These are phyloP conservation scores for Teratosphaeria nubilosa DNA, from an alignment of 2,329 filamentous ascomycete genomes.

Conservation along the genomic window DNA sequence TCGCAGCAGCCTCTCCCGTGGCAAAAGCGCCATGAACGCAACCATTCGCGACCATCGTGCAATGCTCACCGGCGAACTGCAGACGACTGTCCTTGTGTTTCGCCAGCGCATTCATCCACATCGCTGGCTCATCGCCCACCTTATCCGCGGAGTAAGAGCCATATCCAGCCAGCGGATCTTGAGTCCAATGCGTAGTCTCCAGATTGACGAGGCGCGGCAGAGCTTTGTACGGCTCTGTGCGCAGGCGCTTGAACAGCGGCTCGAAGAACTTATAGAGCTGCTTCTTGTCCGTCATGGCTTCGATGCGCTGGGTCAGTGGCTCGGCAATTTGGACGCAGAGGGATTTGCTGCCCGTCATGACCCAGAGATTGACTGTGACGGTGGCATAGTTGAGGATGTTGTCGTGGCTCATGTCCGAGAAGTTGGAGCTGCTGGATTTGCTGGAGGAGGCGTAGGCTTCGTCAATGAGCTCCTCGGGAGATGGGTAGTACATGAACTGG, in stretches of 20 bases:
- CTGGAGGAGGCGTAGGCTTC: constrained; percentile 19
- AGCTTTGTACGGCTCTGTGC: constrained; percentile 35
- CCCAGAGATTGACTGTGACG: constrained; percentile 35
- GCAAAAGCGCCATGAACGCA: constrained; percentile 38
- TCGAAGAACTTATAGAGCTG: constrained; percentile 34
- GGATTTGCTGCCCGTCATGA: constrained; percentile 34
- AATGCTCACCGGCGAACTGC: constrained; percentile 33
- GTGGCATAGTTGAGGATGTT: constrained; percentile 35
- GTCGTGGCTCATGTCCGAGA: constrained; percentile 10
- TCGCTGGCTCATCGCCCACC: constrained; percentile 32
- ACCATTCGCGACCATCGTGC: constrained; percentile 32
- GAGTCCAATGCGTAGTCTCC: constrained; percentile 37
- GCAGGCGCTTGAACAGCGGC: constrained; percentile 34
- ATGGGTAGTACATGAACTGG: constrained; percentile 33
- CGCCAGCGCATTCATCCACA: constrained; percentile 28
- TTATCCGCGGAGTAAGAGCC: constrained; percentile 37
- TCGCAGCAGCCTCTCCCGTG: constrained; percentile 33
- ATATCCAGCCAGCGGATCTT: constrained; percentile 34
- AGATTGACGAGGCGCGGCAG: constrained; percentile 30
- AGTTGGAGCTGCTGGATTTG: constrained; percentile 21
- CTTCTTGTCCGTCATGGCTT: constrained; percentile 31
- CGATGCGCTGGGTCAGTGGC: constrained; percentile 35
- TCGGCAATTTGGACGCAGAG: constrained; percentile 36
- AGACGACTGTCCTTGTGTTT: constrained; percentile 28
- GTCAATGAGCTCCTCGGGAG: constrained; percentile 20